Conservation (phyloP, 1,139 yeast genomes). For the Eremothecium gossypii region DNA sequence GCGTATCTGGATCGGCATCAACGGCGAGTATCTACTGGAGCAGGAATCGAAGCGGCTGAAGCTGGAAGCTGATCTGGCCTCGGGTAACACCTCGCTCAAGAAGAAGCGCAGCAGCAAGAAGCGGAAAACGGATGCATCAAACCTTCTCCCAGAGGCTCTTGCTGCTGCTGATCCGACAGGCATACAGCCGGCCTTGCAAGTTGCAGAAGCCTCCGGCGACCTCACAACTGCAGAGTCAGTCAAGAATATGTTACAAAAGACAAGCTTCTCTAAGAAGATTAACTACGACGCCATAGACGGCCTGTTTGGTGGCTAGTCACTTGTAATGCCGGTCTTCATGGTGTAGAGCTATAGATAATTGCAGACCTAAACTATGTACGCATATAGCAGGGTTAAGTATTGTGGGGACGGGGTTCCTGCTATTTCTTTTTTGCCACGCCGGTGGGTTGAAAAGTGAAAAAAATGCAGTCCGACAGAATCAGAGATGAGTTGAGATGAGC, state of each 20-base stretch:
- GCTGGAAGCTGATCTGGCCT: slow-evolving; percentile 74
- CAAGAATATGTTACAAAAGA: slow-evolving; percentile 56
- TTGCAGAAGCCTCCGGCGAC: slow-evolving; percentile 41
- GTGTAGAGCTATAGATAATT: no score
- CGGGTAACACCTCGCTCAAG: slow-evolving; percentile 59
- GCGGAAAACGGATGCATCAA: slow-evolving; percentile 23
- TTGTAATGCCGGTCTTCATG: no score
- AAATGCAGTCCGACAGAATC: neutral
- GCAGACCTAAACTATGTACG: no score
- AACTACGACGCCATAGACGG: slow-evolving; percentile 72
- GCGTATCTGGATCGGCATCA: slow-evolving; percentile 78
- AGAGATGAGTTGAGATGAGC: neutral
- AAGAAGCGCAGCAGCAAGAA: slow-evolving; percentile 36
- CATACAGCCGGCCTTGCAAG: slow-evolving; percentile 27
- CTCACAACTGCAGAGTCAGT: slow-evolving; percentile 65
- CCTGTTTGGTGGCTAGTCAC: slow-evolving; percentile 36
- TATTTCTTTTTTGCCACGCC: neutral
- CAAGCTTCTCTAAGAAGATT: slow-evolving; percentile 75
- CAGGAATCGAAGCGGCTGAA: slow-evolving; percentile 81
- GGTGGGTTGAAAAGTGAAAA: neutral
- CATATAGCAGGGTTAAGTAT: neutral
- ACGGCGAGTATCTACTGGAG: slow-evolving; percentile 74
- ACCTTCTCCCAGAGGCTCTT: slow-evolving; percentile 4
- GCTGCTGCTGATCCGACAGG: slow-evolving; percentile 23
- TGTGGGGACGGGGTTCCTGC: neutral